Conservation (phyloP, 371 early-diverging fungal genomes). For the Sporodiniella umbellata region DNA sequence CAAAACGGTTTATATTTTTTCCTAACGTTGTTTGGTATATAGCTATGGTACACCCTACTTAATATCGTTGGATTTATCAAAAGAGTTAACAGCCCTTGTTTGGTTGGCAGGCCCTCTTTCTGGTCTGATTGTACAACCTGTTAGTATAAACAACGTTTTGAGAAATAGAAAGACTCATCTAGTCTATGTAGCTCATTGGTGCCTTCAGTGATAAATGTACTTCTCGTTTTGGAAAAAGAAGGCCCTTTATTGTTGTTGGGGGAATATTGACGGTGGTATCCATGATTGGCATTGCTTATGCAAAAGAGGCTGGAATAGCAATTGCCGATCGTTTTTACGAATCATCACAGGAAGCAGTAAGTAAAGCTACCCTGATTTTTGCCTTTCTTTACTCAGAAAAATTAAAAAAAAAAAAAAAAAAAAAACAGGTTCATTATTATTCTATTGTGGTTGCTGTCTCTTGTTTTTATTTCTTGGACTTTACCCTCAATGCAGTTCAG, state of each 20-base stretch:
- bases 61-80: slow-evolving; percentile 60
- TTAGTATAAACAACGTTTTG: too few species aligned
- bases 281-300: slow-evolving; percentile 67
- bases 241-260: slow-evolving; percentile 61
- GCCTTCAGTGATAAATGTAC: slow-evolving; percentile 62
- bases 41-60: slow-evolving; percentile 80
- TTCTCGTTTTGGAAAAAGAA: slow-evolving; percentile 56
- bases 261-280: slow-evolving; percentile 56
- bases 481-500: slow-evolving; percentile 74
- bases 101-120: slow-evolving; percentile 86
- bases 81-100: slow-evolving; percentile 60
- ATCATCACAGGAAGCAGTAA: slow-evolving; percentile 37
- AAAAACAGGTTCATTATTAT: slow-evolving; percentile 26
- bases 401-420: too few species aligned
- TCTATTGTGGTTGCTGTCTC: slow-evolving; percentile 60
- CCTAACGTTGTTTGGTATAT: background rate
- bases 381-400: too few species aligned
- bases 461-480: slow-evolving; percentile 74
- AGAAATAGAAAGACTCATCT: too few species aligned
- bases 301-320: slow-evolving; percentile 42
- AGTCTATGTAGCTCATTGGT: slow-evolving; percentile 57
- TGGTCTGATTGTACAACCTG: slow-evolving; percentile 71
- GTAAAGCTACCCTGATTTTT: slow-evolving; percentile 12
- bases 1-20: background rate
- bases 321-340: slow-evolving; percentile 29